Evolutionary conservation across 129 eudicot species (phyloP), one percentile per base, ranked within the genome.

Genomic region (Calendula officinalis): DNA sequence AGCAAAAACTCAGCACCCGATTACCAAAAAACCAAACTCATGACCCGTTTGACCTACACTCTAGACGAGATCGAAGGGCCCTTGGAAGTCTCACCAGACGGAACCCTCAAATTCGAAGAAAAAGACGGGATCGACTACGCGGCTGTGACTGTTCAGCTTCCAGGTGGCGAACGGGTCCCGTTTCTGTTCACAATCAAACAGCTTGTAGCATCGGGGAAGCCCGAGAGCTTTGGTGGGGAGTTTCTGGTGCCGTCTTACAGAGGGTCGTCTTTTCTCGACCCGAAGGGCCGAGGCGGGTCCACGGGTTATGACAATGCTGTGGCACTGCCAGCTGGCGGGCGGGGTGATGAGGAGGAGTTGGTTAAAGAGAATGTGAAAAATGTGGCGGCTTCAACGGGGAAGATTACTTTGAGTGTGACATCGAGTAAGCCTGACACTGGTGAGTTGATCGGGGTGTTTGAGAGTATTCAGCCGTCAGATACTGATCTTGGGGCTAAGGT

Each of bases 301-400:
- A 90, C 97, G 7, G 97, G 97, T 10, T 90, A 90, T 60, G 97
- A 90, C 58, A 90, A 86, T 30, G 97, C 97, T 0, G 97, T 90
- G 51, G 97, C 97, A 27, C 57, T 90, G 87, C 97, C 97, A 7
- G 97, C 97, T 7, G 97, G 97, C 48, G 97, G 97, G n/a, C 79
- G 97, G 54, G 97, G 97, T 61, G 97, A 90, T 8, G 97, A 90
- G 55, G 97, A 90, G 82, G 97, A 90, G 77, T 86, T 90, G 4
- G 33, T 16, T 75, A 90, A 90, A 78, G 97, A 90, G 82, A 90
- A 90, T 56, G 67, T 62, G 54, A 90, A 90, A 95, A 90, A 90
- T 55, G 44, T 69, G 4, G 68, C 95, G 5, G 56, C 97, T 35
- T 80, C 82, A 15, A 77, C 71, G 0, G 97, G 97, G 39, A 86